Conservation (phyloP, 1,284 basidiomycete genomes). For the Exobasidium rhododendri region DNA sequence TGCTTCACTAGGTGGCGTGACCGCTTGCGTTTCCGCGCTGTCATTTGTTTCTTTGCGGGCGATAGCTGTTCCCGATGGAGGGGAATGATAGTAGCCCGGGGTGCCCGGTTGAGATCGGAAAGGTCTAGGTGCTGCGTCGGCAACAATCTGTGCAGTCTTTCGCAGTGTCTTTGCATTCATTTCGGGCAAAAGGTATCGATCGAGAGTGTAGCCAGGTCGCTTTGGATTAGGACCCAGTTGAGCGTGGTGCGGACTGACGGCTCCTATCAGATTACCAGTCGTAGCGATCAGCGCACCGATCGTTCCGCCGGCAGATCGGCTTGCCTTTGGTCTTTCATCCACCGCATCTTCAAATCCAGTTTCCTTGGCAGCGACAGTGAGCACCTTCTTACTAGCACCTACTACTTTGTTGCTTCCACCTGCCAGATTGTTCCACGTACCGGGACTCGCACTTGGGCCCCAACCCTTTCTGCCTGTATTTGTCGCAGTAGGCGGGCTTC, state of each 20-base stretch:
- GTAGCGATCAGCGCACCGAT: slow-evolving; percentile 71
- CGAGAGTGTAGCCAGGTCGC: slow-evolving; percentile 67
- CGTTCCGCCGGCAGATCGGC: slow-evolving; percentile 65
- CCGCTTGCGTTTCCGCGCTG: slow-evolving; percentile 19
- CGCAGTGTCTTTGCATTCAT: slow-evolving; percentile 53
- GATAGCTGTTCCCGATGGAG: not conserved
- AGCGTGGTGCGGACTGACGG: slow-evolving; percentile 48
- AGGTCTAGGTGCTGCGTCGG: slow-evolving; percentile 42
- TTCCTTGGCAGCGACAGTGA: slow-evolving; percentile 43
- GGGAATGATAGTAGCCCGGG: slow-evolving; percentile 10
- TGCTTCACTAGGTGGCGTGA: slow-evolving; percentile 10
- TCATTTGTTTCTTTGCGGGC: slow-evolving; percentile 13
- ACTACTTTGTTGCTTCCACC: slow-evolving; percentile 9
- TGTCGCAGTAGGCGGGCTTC: not conserved
- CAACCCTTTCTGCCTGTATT: slow-evolving; percentile 2
- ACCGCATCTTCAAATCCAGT: slow-evolving; percentile 39
- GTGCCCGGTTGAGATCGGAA: slow-evolving; percentile 15
- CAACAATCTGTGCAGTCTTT: slow-evolving; percentile 50
- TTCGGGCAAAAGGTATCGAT: slow-evolving; percentile 59
- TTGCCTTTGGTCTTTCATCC: slow-evolving; percentile 60
- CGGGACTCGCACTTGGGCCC: slow-evolving; percentile 10
- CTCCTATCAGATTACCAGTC: slow-evolving; percentile 62
- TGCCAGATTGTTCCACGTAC: not conserved
- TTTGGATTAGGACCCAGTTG: slow-evolving; percentile 66
- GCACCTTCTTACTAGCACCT: slow-evolving; percentile 22